Evolutionary conservation across 805 yeast species (phyloP).

Genomic region (Lipomyces yamadae): DNA sequence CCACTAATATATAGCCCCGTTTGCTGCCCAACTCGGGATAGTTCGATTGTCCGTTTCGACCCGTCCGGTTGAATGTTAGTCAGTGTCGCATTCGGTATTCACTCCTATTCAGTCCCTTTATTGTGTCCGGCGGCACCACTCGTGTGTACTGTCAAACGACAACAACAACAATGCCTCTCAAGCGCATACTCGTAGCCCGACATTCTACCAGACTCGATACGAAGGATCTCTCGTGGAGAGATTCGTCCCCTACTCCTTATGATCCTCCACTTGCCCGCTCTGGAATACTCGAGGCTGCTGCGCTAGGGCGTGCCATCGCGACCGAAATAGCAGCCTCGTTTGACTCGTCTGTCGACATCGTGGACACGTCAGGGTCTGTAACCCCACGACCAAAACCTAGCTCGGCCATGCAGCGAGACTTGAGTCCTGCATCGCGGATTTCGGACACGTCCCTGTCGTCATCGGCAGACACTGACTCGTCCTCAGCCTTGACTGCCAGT

Average conservation of each 20-base stretch:
- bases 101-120: too few relatives aligned
- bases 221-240: constrained; percentile 44
- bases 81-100: too few relatives aligned
- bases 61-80: too few relatives aligned
- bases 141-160: too few relatives aligned
- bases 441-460: constrained; percentile 10
- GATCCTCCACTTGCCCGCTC: constrained; percentile 47
- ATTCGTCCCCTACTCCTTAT: constrained; percentile 46
- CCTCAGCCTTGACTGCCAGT: not conserved
- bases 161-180: constrained; percentile 18
- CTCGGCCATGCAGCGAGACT: not conserved
- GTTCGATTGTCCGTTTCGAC: too few relatives aligned
- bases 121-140: too few relatives aligned
- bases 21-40: too few relatives aligned
- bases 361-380: not conserved
- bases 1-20: too few relatives aligned
- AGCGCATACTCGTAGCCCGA: constrained; percentile 42
- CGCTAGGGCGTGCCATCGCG: constrained; percentile 39
- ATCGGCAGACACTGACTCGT: not conserved
- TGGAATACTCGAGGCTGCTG: constrained; percentile 43
- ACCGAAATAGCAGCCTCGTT: constrained; percentile 27
- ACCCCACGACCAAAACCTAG: not conserved
- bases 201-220: constrained; percentile 47
- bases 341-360: constrained; percentile 20
- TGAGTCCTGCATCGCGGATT: constrained; percentile 3